These are phyloP conservation scores for Ophiostoma angusticollis DNA, from an alignment of 2,329 filamentous ascomycete species.

Conservation along the genomic window DNA sequence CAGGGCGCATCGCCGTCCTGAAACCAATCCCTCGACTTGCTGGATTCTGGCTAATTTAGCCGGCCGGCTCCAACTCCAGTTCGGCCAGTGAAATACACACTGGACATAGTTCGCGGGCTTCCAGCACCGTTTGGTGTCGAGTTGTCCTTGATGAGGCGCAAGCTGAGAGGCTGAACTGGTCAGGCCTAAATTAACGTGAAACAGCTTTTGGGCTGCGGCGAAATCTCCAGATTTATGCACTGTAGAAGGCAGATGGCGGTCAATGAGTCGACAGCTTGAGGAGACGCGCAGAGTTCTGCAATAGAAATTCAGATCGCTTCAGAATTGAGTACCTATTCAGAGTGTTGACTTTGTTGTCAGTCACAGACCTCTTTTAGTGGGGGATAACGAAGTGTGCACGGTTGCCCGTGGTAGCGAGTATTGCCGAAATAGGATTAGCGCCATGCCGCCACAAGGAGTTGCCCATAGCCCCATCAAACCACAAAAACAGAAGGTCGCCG, in stretches of 20 bases:
- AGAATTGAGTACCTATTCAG: background rate
- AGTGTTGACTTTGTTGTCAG: background rate
- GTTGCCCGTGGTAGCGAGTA: constrained; percentile 16
- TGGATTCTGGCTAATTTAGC: too few relatives aligned
- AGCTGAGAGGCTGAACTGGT: too few relatives aligned
- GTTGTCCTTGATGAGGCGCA: too few relatives aligned
- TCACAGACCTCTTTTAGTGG: background rate
- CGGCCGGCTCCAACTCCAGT: too few relatives aligned
- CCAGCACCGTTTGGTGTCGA: too few relatives aligned
- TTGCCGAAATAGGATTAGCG: constrained; percentile 12
- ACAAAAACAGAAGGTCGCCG: background rate
- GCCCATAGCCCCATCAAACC: background rate
- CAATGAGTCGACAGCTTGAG: background rate
- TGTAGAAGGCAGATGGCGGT: too few relatives aligned
- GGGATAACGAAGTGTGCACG: too few relatives aligned
- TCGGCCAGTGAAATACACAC: too few relatives aligned
- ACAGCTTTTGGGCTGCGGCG: background rate
- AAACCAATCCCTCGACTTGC: too few relatives aligned
- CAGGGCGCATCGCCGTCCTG: too few relatives aligned
- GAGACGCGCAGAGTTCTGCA: background rate
- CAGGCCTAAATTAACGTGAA: constrained; percentile 3
- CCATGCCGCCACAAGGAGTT: constrained; percentile 14
- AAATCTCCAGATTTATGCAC: constrained; percentile 3
- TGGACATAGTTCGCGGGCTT: too few relatives aligned
- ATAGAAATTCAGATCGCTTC: background rate